Conservation (phyloP, 2,329 filamentous ascomycete genomes). For the Shiraia sp. region DNA sequence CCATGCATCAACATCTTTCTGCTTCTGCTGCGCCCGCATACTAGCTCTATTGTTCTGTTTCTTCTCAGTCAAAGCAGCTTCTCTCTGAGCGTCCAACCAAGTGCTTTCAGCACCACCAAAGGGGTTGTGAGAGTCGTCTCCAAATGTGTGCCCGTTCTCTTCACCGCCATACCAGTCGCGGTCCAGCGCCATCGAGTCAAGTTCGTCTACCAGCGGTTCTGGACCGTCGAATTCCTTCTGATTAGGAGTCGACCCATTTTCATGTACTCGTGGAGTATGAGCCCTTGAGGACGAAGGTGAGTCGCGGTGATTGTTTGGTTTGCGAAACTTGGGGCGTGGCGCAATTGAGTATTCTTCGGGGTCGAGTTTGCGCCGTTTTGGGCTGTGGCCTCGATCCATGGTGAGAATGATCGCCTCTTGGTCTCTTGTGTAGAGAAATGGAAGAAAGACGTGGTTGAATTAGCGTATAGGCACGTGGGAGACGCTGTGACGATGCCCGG, state of each 20-base stretch:
- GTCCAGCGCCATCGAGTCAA: conserved; percentile 77
- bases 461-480: no score
- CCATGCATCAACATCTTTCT: conserved; percentile 96
- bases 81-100: conserved; percentile 74
- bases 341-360: conserved; percentile 62
- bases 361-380: conserved; percentile 70
- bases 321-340: conserved; percentile 51
- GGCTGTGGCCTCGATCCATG: conserved; percentile 54
- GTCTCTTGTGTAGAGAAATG: conserved; percentile 1
- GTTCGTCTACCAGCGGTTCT: conserved; percentile 64
- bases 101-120: conserved; percentile 77
- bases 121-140: conserved; percentile 90
- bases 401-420: not conserved
- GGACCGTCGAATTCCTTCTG: conserved; percentile 65
- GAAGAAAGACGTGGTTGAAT: not conserved
- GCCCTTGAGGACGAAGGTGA: conserved; percentile 39
- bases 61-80: conserved; percentile 76
- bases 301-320: conserved; percentile 33
- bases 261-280: conserved; percentile 37
- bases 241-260: conserved; percentile 47
- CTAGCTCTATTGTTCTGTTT: conserved; percentile 73
- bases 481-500: conserved; percentile 8
- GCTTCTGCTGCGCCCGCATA: conserved; percentile 78
- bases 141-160: conserved; percentile 82
- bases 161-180: conserved; percentile 93